Evolutionary conservation across 2,329 filamentous ascomycete genomes (phyloP), one percentile per base, ranked within the genome.

Genomic region (Ophiosphaerella herpotricha): DNA sequence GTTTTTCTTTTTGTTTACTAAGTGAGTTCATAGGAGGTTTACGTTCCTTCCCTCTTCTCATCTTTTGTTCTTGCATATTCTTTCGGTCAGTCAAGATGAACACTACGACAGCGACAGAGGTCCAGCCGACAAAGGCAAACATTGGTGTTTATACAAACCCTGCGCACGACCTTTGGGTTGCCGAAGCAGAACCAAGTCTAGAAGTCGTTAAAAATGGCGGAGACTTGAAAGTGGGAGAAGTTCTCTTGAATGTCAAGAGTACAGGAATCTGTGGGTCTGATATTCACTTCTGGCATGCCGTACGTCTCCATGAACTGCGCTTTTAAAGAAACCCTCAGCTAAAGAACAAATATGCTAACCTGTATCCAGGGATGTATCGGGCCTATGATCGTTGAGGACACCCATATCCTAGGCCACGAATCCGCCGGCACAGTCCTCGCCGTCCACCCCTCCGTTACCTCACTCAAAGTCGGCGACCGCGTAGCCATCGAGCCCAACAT

Each of bases 81-180:
- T 11, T 7, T 12, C 8, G 2, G 14, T 23, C 18, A 7, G 7
- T 16, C 55, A 61, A 57, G 42, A 72, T 70, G 67, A 68, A 63
- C 52, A 50, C 71, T 33, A 66, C 60, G 21, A 69, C 67, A 12
- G 57, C 55, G 9, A 72, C 77, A 12, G 66, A 74, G 42, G 68
- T 77, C 43, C 74, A 77, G 72, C 77, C 82, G 39, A 78, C 82
- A 50, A 94, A 95, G 82, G 78, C 89, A 50, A 97, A 97, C 77
- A 95, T 97, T 71, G 93, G 91, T 63, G 91, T 97, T 60, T 97
- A 89, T 81, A 97, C 93, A 44, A 96, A 97, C 78, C 91, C 93
- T 14, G 84, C 85, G 50, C 93, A 97, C 73, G 89, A 96, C 53
- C 81, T 97, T 45, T 97, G 92, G 90, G 85, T 97, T 54, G 88